Base-by-base conservation (phyloP, 2,329 filamentous ascomycete genomes). In the Claviceps paspali region DNA sequence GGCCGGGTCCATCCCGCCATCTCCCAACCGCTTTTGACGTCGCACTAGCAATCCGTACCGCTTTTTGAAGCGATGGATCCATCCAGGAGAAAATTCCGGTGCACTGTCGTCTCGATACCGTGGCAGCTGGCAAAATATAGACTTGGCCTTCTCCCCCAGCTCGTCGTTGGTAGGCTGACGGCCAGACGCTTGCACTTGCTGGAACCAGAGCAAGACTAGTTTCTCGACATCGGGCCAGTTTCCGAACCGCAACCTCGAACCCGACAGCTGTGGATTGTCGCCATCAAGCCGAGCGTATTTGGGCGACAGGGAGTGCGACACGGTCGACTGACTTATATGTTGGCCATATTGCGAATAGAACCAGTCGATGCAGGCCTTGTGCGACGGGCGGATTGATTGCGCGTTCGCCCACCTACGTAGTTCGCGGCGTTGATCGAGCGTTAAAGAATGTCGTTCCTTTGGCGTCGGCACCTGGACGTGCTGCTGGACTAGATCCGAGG, bases 51-150 rank as follows among this genome's bases (percentile, higher is more conserved):
- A 59, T 0, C 71, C 70, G 41, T 76, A 76, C 9, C 72, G 64
- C 51, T 75, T 76, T 56, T 76, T 76, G 57, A 76, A 76, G 26
- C 72, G 64, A 46, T 76, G 72, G 40, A 76, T 76, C 72, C 72
- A 76, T 29, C 72, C 72, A 0, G 72, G 72, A 0, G 70, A 75
- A 51, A 76, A 76, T 52, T 76, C 72, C 33, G 72, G 72, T 2
- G 71, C 59, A n/a, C 55, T 54, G 50, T 76, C 70, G 44, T 71
- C 71, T 50, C 70, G 73, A 52, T 76, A 76, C 14, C 70, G 68
- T 12, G 71, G 70, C 21, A 76, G 58, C 47, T 71, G 65, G 30
- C 57, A 57, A 51, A 76, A 76, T 45, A 76, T 73, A 40, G 56
- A 50, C 51, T 74, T 76, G 30, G 72, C 72, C 57, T 76, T 76